phyloP scores from a whole-genome alignment of 129 eudicot genomes.

The Artemisia argyi region DNA sequence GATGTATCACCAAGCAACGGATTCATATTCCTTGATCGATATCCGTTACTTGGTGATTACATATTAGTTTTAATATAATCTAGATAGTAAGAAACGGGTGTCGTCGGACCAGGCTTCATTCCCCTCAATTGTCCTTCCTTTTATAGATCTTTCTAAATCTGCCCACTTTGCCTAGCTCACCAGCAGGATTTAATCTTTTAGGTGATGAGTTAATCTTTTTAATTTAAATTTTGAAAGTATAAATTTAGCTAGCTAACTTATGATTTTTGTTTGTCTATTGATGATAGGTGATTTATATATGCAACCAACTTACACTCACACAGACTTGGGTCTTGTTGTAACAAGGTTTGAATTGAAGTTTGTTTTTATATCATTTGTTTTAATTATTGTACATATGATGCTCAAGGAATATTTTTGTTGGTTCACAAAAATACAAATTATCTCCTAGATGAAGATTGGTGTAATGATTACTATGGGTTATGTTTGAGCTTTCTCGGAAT shows the following conservation, averaged over 20 bases:
- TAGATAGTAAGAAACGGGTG: slow-evolving; percentile 26
- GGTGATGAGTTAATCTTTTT: slow-evolving; percentile 25
- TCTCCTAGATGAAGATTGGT: slow-evolving; percentile 27
- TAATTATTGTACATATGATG: too few species aligned
- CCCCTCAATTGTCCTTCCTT: slow-evolving; percentile 67
- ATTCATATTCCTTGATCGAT: neutral
- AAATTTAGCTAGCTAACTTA: neutral
- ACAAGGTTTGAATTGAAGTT: too few species aligned
- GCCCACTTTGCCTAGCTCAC: slow-evolving; percentile 6
- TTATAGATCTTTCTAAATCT: slow-evolving; percentile 13
- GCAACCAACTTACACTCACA: too few species aligned
- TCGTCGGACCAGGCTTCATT: slow-evolving; percentile 99
- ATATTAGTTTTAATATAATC: slow-evolving; percentile 10
- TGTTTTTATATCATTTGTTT: too few species aligned
- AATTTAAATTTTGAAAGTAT: neutral
- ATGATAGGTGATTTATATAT: too few species aligned
- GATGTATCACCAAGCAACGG: slow-evolving; percentile 8
- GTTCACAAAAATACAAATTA: neutral
- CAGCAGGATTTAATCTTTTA: slow-evolving; percentile 14
- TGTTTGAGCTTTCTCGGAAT: slow-evolving; percentile 9
- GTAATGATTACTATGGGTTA: slow-evolving; percentile 31
- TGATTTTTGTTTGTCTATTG: neutral
- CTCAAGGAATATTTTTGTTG: too few species aligned
- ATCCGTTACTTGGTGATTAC: slow-evolving; percentile 10
- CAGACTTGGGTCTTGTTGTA: too few species aligned